phyloP scores from a whole-genome alignment of 2,329 filamentous ascomycete species.

The Trichoderma harzianum region DNA sequence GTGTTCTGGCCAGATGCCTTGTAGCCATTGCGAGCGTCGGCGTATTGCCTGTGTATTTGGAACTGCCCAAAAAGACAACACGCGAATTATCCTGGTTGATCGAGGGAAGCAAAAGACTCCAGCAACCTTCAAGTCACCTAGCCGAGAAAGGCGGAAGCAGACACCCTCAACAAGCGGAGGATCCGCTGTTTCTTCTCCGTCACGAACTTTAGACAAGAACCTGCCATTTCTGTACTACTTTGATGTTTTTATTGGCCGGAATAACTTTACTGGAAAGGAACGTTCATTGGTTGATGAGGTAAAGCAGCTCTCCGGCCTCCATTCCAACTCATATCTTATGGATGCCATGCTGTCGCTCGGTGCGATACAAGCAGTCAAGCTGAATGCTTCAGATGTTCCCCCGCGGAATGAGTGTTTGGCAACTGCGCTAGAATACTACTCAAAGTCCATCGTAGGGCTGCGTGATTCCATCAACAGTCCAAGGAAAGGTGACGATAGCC shows the following conservation, averaged over 20 bases:
- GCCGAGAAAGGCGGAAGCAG: neutral
- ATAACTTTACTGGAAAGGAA: constrained; percentile 27
- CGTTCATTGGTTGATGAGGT: constrained; percentile 23
- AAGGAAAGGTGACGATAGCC: neutral
- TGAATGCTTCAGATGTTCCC: constrained; percentile 11
- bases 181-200: neutral
- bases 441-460: constrained; percentile 26
- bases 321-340: constrained; percentile 21
- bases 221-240: constrained; percentile 30
- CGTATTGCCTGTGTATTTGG: constrained; percentile 25
- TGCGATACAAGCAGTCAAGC: constrained; percentile 30
- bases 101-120: constrained; percentile 19
- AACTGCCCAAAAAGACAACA: neutral
- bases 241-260: constrained; percentile 27
- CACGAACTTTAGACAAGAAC: constrained; percentile 19
- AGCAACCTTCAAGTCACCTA: neutral
- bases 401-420: neutral
- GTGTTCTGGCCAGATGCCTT: constrained; percentile 35
- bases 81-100: constrained; percentile 24
- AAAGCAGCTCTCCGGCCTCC: constrained; percentile 22
- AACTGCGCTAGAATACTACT: constrained; percentile 27
- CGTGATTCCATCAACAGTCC: constrained; percentile 20
- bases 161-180: neutral
- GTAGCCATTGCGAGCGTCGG: constrained; percentile 29
- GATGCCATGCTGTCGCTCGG: constrained; percentile 32